phyloP scores from a whole-genome alignment of 805 yeast genomes.

The Lachancea lanzarotensis region DNA sequence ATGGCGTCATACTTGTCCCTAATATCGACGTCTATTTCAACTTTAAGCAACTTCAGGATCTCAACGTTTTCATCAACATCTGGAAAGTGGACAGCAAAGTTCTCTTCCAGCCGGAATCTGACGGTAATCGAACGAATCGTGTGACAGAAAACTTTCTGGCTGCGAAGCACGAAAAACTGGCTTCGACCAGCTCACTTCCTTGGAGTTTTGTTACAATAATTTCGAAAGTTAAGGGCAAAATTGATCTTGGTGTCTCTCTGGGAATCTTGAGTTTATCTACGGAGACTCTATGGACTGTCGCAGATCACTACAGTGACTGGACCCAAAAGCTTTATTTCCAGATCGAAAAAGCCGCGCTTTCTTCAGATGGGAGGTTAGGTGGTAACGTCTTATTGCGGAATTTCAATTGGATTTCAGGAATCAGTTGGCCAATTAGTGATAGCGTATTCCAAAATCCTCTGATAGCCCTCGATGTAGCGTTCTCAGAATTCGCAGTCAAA shows the following conservation, averaged over 20 bases:
- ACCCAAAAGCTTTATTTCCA: constrained; percentile 65
- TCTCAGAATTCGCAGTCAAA: constrained; percentile 51
- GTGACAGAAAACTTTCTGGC: constrained; percentile 5
- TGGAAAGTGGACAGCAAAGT: constrained; percentile 55
- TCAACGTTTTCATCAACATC: constrained; percentile 72
- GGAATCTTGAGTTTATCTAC: constrained; percentile 55
- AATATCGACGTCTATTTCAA: constrained; percentile 60
- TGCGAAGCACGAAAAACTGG: constrained; percentile 6
- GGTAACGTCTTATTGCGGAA: constrained; percentile 52
- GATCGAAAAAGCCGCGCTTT: constrained; percentile 43
- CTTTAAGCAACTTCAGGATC: constrained; percentile 79
- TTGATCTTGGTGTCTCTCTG: constrained; percentile 79
- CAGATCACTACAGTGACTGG: constrained; percentile 61
- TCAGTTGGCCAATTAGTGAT: constrained; percentile 57
- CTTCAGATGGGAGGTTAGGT: constrained; percentile 73
- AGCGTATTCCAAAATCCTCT: constrained; percentile 52
- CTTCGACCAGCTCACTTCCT: constrained; percentile 46
- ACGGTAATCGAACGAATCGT: constrained; percentile 1
- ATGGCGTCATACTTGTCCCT: constrained; percentile 46
- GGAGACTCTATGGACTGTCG: constrained; percentile 60
- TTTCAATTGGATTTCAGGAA: constrained; percentile 53
- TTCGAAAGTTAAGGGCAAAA: constrained; percentile 43
- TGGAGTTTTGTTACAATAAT: constrained; percentile 62
- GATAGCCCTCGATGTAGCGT: constrained; percentile 52
- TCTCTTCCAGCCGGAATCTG: constrained; percentile 13